Percentiles rank a stretch among this genome's conserved stretches.
These are phyloP conservation scores for Dalbergia oliveri DNA, from an alignment of 306 rosid species.

Conservation along the genomic window DNA sequence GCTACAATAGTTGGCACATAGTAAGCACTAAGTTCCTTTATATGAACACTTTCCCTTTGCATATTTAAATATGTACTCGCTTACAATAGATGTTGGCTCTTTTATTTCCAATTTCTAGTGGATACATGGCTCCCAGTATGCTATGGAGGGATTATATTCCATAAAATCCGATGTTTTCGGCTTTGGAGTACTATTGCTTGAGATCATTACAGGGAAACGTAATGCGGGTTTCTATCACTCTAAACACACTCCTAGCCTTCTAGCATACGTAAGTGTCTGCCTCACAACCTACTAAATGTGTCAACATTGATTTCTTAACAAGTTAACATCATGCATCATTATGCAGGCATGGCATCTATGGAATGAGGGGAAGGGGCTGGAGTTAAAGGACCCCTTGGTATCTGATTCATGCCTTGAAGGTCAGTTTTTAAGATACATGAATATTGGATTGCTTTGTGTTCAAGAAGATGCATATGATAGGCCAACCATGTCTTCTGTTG, in stretches of 20 bases:
- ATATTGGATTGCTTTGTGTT: constrained; percentile 58
- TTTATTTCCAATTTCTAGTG: constrained; percentile 34
- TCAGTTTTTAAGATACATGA: constrained; percentile 49
- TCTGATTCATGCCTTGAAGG: constrained; percentile 43
- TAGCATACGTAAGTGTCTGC: constrained; percentile 50
- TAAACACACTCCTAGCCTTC: constrained; percentile 46
- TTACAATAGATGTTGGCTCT: neutral
- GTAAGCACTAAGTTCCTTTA: constrained; percentile 40
- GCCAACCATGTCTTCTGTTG: constrained; percentile 63
- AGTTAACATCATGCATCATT: constrained; percentile 6
- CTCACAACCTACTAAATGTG: neutral
- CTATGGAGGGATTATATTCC: constrained; percentile 61
- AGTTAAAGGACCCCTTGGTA: constrained; percentile 55
- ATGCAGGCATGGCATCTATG: constrained; percentile 59
- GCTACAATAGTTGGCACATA: constrained; percentile 55
- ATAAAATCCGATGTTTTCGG: constrained; percentile 55
- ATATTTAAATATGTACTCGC: neutral
- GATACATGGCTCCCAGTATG: constrained; percentile 65
- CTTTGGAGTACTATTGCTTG: constrained; percentile 57
- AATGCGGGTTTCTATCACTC: constrained; percentile 50
- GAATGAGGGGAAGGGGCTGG: constrained; percentile 50
- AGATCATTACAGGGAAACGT: constrained; percentile 55
- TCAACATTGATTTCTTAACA: neutral
- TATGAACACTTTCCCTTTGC: neutral
- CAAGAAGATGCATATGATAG: constrained; percentile 63